phyloP scores from a whole-genome alignment of 176 grass and related monocot species.

The Carex kokanica region DNA sequence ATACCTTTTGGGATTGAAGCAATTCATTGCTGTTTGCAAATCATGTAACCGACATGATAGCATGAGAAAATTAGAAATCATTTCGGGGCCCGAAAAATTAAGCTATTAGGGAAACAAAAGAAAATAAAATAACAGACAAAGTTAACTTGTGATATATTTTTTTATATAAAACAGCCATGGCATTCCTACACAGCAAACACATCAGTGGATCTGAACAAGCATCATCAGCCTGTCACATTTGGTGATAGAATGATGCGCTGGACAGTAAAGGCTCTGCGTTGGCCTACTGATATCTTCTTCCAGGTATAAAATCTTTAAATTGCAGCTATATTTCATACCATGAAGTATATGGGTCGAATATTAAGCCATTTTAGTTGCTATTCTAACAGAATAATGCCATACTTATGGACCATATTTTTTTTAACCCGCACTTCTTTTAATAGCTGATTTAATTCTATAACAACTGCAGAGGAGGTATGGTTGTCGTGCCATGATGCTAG shows the following conservation, averaged over 20 bases:
- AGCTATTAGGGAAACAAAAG: background rate
- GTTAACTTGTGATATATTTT: background rate
- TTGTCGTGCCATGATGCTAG: conserved; percentile 75
- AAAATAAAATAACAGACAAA: background rate
- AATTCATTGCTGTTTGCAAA: background rate
- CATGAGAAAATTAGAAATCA: too few species aligned
- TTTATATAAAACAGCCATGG: conserved; percentile 46
- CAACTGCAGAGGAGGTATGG: conserved; percentile 64
- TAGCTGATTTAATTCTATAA: background rate
- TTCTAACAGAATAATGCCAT: too few species aligned
- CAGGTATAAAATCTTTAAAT: conserved; percentile 34
- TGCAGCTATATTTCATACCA: background rate
- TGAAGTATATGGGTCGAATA: too few species aligned
- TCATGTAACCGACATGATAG: background rate
- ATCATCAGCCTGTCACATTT: conserved; percentile 53
- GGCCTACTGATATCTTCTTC: conserved; percentile 73
- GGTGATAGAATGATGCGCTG: conserved; percentile 70
- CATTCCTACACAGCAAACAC: conserved; percentile 63
- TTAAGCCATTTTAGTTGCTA: too few species aligned
- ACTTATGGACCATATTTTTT: too few species aligned
- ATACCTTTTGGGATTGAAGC: background rate
- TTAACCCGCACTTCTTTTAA: background rate
- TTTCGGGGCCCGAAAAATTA: too few species aligned
- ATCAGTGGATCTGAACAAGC: conserved; percentile 57
- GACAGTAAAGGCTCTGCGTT: conserved; percentile 63